Base-by-base conservation (phyloP, 2,329 filamentous ascomycete species). In the Cordyceps farinosa region DNA sequence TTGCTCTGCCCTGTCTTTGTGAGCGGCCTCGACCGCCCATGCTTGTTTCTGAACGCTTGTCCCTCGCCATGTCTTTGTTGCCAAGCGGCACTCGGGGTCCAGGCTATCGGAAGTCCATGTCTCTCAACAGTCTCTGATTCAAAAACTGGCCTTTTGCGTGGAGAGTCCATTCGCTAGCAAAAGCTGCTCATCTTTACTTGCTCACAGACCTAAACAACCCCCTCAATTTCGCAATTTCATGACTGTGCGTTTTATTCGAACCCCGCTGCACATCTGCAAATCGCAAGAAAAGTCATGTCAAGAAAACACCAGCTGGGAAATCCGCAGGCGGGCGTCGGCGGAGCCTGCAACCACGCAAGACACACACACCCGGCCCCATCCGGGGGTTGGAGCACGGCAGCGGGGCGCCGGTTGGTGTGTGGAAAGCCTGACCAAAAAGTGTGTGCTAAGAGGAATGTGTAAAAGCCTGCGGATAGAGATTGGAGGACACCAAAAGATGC, bases 401-500 rank as follows among this genome's bases (percentile, higher is more conserved):
- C 22, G 42, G 45, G 13, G 45, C 5, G n/a, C 22, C 32, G 29
- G 34, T 9, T 8, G 22, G 34, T 50, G 22, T 59, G 45, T 22
- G 30, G 38, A 59, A 32, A 9, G 13, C 40, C 10, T 44, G 34
- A 27, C 34, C 29, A 50, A 30, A 50, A 50, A 27, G 32, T 36
- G 30, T 59, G 54, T 40, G 56, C 56, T 50, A 59, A 59, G 22
- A 50, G 50, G 27, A 50, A 57, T 57, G 45, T 32, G 44, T 40
- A 50, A 38, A 44, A 22, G 29, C 13, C 34, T 8, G 8, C n/a
- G n/a, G 7, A 30, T 10, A 32, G 17, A 32, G 17, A 40, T 40
- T 17, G 15, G 7, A 40, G 27, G 27, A 38, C 42, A 9, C 9
- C 11, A 15, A 29, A 53, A 61, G 17, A 61, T 55, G 51, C 59